Percentiles rank a stretch among this genome's conserved stretches.
These are phyloP conservation scores for Phytophthora syringae DNA, from an alignment of 352 stramenopile species.

Conservation along the genomic window DNA sequence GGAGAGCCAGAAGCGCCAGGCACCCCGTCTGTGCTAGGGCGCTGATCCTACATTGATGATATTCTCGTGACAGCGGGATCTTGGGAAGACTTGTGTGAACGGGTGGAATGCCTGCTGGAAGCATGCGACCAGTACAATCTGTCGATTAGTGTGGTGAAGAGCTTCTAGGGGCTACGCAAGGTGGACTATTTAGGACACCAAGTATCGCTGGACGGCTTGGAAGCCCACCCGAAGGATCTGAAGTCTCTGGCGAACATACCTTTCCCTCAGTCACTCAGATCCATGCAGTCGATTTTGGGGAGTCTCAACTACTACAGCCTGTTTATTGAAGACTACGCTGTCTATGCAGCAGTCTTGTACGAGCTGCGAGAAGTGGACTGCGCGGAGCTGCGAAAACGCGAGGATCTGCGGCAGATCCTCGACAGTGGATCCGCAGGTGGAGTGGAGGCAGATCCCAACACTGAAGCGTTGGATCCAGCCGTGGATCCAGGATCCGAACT, in stretches of 20 bases:
- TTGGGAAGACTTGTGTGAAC: no score
- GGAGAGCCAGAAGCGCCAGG: background rate
- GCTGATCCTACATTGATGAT: background rate
- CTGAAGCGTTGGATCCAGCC: no score
- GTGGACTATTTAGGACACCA: conserved; percentile 24
- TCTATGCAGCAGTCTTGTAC: conserved; percentile 9
- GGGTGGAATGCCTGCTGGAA: no score
- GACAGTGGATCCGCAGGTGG: no score
- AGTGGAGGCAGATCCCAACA: no score
- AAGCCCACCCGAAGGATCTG: conserved; percentile 18
- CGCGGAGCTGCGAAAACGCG: no score
- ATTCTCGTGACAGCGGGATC: background rate
- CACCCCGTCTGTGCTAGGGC: background rate
- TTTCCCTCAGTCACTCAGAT: conserved; percentile 12
- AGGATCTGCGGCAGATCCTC: no score
- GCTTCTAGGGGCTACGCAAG: conserved; percentile 15
- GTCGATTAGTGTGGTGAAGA: conserved; percentile 36
- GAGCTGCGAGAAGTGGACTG: conserved; percentile 1
- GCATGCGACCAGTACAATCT: conserved; percentile 7
- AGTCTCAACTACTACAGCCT: conserved; percentile 26
- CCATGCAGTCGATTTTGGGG: conserved; percentile 15
- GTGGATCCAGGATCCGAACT: no score
- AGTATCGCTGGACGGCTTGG: conserved; percentile 6
- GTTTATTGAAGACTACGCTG: conserved; percentile 21
- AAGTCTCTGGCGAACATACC: conserved; percentile 1